These are phyloP conservation scores for Pistacia atlantica DNA, from an alignment of 345 rosid species.

Conservation along the genomic window DNA sequence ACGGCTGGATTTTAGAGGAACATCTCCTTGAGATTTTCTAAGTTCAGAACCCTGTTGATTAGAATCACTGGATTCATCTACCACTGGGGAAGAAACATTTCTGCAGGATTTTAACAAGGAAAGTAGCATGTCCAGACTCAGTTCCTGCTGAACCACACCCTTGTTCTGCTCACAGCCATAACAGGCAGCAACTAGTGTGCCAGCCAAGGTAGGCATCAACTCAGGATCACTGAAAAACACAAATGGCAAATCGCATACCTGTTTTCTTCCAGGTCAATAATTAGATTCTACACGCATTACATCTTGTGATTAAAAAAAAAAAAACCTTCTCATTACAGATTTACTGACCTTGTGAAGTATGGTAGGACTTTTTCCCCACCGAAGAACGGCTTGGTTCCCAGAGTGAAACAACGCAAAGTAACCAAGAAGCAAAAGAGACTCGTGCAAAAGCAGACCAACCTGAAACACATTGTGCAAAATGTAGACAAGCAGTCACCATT, in stretches of 20 bases:
- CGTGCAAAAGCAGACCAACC: slow-evolving; percentile 72
- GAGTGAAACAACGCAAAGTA: slow-evolving; percentile 71
- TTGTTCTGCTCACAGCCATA: slow-evolving; percentile 73
- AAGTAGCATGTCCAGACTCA: slow-evolving; percentile 69
- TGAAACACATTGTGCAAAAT: slow-evolving; percentile 18
- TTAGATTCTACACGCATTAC: slow-evolving; percentile 20
- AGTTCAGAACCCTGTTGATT: slow-evolving; percentile 44
- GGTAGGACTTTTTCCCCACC: slow-evolving; percentile 83
- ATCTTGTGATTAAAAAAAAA: not conserved
- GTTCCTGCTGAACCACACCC: slow-evolving; percentile 66
- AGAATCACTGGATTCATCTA: slow-evolving; percentile 39
- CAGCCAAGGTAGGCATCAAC: slow-evolving; percentile 66
- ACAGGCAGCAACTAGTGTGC: slow-evolving; percentile 68
- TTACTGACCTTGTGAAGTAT: slow-evolving; percentile 77
- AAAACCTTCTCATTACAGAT: not conserved
- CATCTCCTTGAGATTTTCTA: slow-evolving; percentile 44
- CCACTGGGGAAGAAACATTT: slow-evolving; percentile 33
- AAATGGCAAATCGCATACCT: slow-evolving; percentile 83
- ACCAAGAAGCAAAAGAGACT: slow-evolving; percentile 65
- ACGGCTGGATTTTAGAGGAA: slow-evolving; percentile 37
- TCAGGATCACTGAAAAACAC: slow-evolving; percentile 73
- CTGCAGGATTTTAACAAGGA: slow-evolving; percentile 69
- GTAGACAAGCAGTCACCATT: not conserved
- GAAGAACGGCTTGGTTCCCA: slow-evolving; percentile 74
- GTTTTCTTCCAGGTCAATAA: slow-evolving; percentile 28